These are phyloP conservation scores for Colletotrichum tropicale DNA, from an alignment of 2,329 filamentous ascomycete genomes.

Conservation along the genomic window DNA sequence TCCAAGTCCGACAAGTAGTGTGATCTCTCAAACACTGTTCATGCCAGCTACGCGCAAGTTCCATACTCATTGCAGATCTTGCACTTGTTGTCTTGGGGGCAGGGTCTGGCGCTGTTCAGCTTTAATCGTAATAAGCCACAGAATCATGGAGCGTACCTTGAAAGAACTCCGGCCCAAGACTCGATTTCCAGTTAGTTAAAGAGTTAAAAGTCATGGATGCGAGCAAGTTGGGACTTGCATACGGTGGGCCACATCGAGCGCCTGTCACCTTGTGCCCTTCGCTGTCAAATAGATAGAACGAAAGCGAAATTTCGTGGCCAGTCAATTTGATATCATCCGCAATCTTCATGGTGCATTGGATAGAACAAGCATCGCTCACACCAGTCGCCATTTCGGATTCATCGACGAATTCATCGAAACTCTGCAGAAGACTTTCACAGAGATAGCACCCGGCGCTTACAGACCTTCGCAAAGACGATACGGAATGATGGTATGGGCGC, in stretches of 20 bases:
- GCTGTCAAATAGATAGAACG: neutral
- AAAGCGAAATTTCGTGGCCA: neutral
- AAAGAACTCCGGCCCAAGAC: neutral
- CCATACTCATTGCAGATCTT: neutral
- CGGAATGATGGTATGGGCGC: neutral
- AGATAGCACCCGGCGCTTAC: neutral
- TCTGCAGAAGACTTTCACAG: neutral
- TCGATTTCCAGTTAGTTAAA: neutral
- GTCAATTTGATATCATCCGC: neutral
- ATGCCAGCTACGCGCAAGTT: neutral
- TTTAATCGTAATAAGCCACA: accelerated
- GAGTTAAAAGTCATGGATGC: neutral
- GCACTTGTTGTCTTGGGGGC: neutral
- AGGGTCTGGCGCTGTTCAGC: neutral
- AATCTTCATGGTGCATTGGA: neutral
- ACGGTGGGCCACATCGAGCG: neutral
- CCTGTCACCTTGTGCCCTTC: neutral
- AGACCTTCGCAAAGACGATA: neutral
- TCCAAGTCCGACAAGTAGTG: neutral
- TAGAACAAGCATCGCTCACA: neutral
- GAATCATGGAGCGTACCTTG: neutral
- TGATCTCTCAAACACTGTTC: neutral
- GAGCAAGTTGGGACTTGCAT: neutral
- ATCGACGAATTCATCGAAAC: neutral
- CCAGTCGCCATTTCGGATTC: neutral